These are phyloP conservation scores for Arthrobotrys entomopaga DNA, from an alignment of 2,329 filamentous ascomycete species.

Conservation along the genomic window DNA sequence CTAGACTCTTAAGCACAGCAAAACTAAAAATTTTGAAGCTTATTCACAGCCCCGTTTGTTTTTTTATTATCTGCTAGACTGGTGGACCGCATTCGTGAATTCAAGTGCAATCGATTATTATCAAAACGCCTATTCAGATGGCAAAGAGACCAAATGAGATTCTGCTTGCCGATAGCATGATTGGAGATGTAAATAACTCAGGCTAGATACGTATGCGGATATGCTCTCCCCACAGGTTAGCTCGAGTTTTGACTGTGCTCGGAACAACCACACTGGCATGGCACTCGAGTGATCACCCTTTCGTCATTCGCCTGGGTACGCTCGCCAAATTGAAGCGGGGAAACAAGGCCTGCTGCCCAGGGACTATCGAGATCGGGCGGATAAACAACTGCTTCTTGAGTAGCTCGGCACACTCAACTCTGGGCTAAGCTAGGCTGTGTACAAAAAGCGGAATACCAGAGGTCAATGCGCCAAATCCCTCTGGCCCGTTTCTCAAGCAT, in stretches of 20 bases:
- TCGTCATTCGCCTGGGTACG: constrained; percentile 45
- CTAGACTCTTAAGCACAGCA: too few relatives aligned
- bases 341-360: constrained; percentile 23
- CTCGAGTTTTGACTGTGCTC: neutral
- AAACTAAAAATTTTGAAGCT: too few relatives aligned
- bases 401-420: constrained; percentile 17
- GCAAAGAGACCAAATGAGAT: neutral
- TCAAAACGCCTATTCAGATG: too few relatives aligned
- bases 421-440: constrained; percentile 1
- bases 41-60: too few relatives aligned
- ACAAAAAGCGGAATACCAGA: constrained; percentile 23
- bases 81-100: too few relatives aligned
- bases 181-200: constrained; percentile 31
- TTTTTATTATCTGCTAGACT: too few relatives aligned
- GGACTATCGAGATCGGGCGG: constrained; percentile 32
- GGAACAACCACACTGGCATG: constrained; percentile 6
- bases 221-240: too few relatives aligned
- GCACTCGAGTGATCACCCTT: constrained; percentile 2
- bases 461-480: constrained; percentile 48
- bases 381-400: constrained; percentile 28
- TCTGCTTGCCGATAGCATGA: constrained; percentile 14
- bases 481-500: neutral
- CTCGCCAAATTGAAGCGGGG: constrained; percentile 41
- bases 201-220: constrained; percentile 2
- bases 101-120: too few relatives aligned